Evolutionary conservation across 257 asterid genomes (phyloP).

Genomic region (Knoxia roxburghii): DNA sequence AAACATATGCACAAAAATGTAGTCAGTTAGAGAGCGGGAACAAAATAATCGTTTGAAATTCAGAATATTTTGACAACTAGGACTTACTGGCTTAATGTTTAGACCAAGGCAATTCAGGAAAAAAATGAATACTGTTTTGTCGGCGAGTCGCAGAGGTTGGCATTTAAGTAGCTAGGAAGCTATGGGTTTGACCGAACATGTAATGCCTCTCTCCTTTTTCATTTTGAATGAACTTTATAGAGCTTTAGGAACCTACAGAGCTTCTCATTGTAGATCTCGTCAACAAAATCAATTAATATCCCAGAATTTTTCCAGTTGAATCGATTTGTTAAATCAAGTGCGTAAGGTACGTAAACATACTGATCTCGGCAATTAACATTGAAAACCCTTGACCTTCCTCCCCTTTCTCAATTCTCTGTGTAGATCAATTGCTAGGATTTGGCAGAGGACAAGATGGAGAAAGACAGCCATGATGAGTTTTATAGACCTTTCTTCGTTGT

Average conservation of each 20-base stretch:
- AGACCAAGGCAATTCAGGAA: neutral
- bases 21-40: neutral
- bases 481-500: neutral
- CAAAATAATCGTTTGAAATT: neutral
- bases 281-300: neutral
- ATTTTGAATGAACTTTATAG: neutral
- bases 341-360: no score
- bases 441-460: neutral
- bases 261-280: neutral
- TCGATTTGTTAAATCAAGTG: neutral
- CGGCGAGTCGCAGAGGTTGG: neutral
- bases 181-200: neutral
- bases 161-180: neutral
- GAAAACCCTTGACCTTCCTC: no score
- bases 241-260: no score
- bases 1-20: neutral
- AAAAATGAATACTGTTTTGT: neutral
- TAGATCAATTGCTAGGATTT: neutral
- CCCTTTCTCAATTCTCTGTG: neutral
- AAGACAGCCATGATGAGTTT: neutral
- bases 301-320: neutral
- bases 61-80: neutral
- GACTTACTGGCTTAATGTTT: neutral
- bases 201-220: neutral
- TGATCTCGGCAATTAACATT: neutral